Conservation (phyloP, 129 eudicot genomes). For the Tanacetum coccineum region DNA sequence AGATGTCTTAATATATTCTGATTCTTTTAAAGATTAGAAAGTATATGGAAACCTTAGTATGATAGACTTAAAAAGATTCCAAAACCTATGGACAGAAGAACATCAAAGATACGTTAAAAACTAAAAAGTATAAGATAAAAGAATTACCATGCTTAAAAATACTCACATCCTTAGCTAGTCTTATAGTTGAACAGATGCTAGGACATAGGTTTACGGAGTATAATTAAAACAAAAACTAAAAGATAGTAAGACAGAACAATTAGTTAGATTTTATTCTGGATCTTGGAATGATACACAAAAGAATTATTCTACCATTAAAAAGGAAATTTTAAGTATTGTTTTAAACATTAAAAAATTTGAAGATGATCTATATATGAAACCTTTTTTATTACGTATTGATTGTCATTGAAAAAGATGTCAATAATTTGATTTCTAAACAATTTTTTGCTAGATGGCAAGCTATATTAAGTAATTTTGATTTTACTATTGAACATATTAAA, state of each 20-base stretch:
- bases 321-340: conserved; percentile 19
- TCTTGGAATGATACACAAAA: conserved; percentile 6
- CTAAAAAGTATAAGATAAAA: no score
- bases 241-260: neutral
- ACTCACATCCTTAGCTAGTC: no score
- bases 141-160: no score
- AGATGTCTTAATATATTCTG: no score
- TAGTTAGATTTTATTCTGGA: neutral
- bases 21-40: no score
- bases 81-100: no score
- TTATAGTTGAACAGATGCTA: no score
- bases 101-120: no score
- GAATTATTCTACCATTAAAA: conserved; percentile 16
- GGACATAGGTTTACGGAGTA: no score
- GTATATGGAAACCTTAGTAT: no score
- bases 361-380: conserved; percentile 3
- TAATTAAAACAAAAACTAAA: no score
- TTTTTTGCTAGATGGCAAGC: conserved; percentile 21
- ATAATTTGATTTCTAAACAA: conserved; percentile 13
- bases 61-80: no score
- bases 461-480: conserved; percentile 14
- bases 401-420: conserved; percentile 3
- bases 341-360: conserved; percentile 3
- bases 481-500: conserved; percentile 15
- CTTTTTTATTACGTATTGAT: neutral